phyloP scores from a whole-genome alignment of 495 filamentous ascomycete genomes.

The Penicillium longicatenatum region DNA sequence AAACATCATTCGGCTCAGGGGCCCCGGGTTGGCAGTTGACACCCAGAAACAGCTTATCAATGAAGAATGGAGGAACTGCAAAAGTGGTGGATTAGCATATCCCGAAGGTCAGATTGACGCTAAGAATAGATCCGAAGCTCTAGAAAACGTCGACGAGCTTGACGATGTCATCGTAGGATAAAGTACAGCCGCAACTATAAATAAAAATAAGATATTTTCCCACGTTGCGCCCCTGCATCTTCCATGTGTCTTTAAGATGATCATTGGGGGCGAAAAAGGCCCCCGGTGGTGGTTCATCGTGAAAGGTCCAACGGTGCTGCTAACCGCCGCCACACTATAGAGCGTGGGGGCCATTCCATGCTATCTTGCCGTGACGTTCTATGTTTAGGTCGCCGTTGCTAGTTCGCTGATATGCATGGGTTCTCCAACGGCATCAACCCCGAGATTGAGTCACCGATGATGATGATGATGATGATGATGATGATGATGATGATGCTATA shows the following conservation, averaged over 20 bases:
- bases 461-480: no score
- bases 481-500: no score
- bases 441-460: neutral
- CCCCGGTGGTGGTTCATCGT: neutral
- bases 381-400: neutral
- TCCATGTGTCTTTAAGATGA: neutral
- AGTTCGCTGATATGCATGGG: neutral
- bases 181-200: slow-evolving; percentile 7
- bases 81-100: no score
- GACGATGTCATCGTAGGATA: neutral
- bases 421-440: no score
- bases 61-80: no score
- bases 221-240: slow-evolving; percentile 27
- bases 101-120: neutral
- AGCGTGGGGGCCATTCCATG: neutral
- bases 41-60: slow-evolving; percentile 2
- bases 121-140: slow-evolving; percentile 12
- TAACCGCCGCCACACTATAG: neutral
- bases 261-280: neutral
- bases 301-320: neutral
- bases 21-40: no score
- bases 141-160: neutral
- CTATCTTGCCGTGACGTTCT: no score
- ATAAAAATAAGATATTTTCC: slow-evolving; percentile 27
- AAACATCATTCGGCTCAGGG: slow-evolving; percentile 8